Conservation (phyloP, 192 early-diverging fungal genomes). For the Pilobolus umbonatus region DNA sequence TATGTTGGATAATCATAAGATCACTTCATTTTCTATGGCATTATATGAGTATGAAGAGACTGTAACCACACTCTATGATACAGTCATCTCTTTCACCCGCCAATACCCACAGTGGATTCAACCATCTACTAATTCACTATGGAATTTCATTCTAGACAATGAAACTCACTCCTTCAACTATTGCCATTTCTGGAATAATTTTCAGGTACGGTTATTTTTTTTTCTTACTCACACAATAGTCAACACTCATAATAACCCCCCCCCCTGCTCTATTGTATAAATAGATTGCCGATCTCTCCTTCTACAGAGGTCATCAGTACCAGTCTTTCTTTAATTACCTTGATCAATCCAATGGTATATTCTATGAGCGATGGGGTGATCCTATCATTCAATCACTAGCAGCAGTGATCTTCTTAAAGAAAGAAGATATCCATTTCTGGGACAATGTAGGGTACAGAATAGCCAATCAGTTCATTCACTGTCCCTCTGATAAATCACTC, state of each 20-base stretch:
- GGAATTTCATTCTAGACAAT: conserved; percentile 20
- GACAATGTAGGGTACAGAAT: conserved; percentile 69
- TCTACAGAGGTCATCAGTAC: conserved; percentile 56
- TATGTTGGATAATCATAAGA: conserved; percentile 48
- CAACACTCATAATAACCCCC: no score
- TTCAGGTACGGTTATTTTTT: conserved; percentile 26
- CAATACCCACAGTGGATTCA: conserved; percentile 18
- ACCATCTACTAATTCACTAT: conserved; percentile 1
- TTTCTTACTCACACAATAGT: not conserved
- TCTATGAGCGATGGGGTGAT: conserved; percentile 72
- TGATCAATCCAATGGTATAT: conserved; percentile 64
- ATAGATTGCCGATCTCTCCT: conserved; percentile 44
- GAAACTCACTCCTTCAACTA: conserved; percentile 33
- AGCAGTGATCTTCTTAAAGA: conserved; percentile 52
- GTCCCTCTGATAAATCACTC: conserved; percentile 51
- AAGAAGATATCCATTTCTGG: conserved; percentile 66
- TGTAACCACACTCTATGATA: conserved; percentile 46
- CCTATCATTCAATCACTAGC: conserved; percentile 69
- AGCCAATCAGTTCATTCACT: conserved; percentile 55
- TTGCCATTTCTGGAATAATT: conserved; percentile 79
- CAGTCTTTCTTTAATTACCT: conserved; percentile 57
- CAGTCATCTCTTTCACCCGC: conserved; percentile 30
- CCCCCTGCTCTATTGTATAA: not conserved
- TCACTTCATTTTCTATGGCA: conserved; percentile 47
- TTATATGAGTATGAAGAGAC: conserved; percentile 46